Evolutionary conservation across 345 rosid genomes (phyloP), one percentile per base, ranked within the genome.

Genomic region (Citrus maxima): DNA sequence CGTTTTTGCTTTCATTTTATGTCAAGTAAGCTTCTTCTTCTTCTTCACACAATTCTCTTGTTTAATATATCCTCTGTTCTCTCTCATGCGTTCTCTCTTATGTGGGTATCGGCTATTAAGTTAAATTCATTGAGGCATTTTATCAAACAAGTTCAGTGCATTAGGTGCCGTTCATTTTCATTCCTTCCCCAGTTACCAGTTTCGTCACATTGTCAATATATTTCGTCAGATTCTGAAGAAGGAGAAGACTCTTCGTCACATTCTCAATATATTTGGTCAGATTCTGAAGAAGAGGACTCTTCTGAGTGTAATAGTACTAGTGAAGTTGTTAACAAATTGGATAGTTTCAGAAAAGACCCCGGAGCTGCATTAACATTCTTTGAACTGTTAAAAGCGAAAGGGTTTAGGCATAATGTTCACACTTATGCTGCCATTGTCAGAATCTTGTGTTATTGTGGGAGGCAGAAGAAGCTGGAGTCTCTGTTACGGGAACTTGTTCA

Each of bases 141-240:
- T 21, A 24, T 27, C 70, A 78, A 67, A 64, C 71, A 67, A 49
- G 65, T 70, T 78, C 66, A 25, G 40, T 76, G 73, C 67, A 62
- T 62, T 42, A 76, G 87, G 70, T 68, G 84, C 72, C 80, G 61
- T 78, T 71, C 87, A 6, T 46, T 80, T 65, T 82, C 84, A 46
- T 70, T 80, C 42, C 61, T 85, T 81, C 79, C 79, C 64, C 79
- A 21, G 40, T 78, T 80, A 75, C 54, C 85, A 21, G 51, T 46
- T 46, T 46, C 49, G 49, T 40, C 46, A 40, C 16, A 42, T 42
- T 12, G 1, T 12, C 49, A 12, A 12, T 42, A 42, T 12, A 34
- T 67, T 63, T 76, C 70, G 49, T 59, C 84, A 2, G 85, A 84
- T 55, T 68, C 84, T 5, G 1, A 58, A 60, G 49, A 46, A 63